Evolutionary conservation across 1,139 yeast genomes (phyloP).

Genomic region (Suhomyces atakaporum): DNA sequence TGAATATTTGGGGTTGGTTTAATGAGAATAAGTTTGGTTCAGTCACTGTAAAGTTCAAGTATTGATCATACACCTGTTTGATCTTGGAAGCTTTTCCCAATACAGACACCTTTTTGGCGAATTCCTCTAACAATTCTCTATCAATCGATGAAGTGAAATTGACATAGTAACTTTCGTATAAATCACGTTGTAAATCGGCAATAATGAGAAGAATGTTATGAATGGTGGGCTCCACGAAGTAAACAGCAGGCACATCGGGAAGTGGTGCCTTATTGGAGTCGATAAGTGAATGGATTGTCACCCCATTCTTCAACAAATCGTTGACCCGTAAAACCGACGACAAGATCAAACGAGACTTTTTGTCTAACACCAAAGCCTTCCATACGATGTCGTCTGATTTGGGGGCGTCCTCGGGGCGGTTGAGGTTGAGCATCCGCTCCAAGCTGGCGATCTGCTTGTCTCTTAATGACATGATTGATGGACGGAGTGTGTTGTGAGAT

Average conservation of each 20-base stretch:
- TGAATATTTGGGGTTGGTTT: constrained; percentile 67
- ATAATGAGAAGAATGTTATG: constrained; percentile 71
- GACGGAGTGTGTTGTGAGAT: no score
- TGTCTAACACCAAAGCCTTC: constrained; percentile 90
- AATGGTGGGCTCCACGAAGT: constrained; percentile 84
- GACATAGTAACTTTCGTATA: constrained; percentile 76
- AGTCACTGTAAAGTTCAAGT: constrained; percentile 85
- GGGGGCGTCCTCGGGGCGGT: constrained; percentile 54
- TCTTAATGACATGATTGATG: constrained; percentile 29
- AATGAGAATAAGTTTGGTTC: constrained; percentile 89
- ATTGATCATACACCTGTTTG: constrained; percentile 90
- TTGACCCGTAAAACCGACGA: constrained; percentile 90
- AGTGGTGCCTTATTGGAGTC: constrained; percentile 70
- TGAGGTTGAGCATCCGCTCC: constrained; percentile 83
- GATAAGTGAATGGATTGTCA: constrained; percentile 83
- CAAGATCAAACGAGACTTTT: constrained; percentile 76
- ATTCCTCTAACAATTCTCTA: constrained; percentile 79
- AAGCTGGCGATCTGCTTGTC: constrained; percentile 52
- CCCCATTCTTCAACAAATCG: constrained; percentile 84
- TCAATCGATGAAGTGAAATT: constrained; percentile 82
- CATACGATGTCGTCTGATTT: constrained; percentile 68
- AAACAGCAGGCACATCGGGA: constrained; percentile 92
- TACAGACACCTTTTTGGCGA: constrained; percentile 79
- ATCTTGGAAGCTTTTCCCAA: constrained; percentile 70
- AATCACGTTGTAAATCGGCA: constrained; percentile 69